Evolutionary conservation across 2,329 filamentous ascomycete species (phyloP).

Genomic region (Cordyceps cicadae): DNA sequence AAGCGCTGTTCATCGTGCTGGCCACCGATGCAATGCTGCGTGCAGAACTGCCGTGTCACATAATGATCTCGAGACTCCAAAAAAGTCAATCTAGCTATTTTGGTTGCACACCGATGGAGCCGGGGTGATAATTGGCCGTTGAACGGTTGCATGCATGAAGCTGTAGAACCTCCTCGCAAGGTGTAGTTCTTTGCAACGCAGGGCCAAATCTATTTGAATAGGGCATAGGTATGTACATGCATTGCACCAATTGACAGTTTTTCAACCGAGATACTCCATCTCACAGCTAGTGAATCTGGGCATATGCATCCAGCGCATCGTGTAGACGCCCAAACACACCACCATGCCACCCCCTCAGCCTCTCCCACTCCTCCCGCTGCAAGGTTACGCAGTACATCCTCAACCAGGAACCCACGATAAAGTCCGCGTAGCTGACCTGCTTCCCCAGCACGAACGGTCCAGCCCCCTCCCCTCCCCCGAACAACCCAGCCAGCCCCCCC

Average conservation of each 20-base stretch:
- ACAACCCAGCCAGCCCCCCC: conserved; percentile 34
- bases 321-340: conserved; percentile 3
- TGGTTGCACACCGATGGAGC: too few relatives aligned
- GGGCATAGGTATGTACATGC: background rate
- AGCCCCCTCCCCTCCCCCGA: conserved; percentile 22
- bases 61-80: too few relatives aligned
- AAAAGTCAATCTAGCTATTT: too few relatives aligned
- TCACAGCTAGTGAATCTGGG: background rate
- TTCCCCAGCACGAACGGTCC: conserved; percentile 43
- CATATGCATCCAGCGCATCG: conserved; percentile 2
- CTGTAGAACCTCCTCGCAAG: too few relatives aligned
- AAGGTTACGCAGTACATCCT: background rate
- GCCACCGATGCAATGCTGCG: too few relatives aligned
- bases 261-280: background rate
- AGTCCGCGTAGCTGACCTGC: conserved; percentile 42
- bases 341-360: background rate
- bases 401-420: conserved; percentile 44
- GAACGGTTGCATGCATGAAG: too few relatives aligned
- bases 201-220: too few relatives aligned
- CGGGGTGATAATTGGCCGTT: too few relatives aligned
- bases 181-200: too few relatives aligned
- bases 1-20: too few relatives aligned
- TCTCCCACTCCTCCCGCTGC: conserved; percentile 1
- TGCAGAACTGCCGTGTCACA: too few relatives aligned
- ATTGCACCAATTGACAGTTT: background rate